phyloP scores from a whole-genome alignment of 805 yeast species.

The Yarrowia sp. region DNA sequence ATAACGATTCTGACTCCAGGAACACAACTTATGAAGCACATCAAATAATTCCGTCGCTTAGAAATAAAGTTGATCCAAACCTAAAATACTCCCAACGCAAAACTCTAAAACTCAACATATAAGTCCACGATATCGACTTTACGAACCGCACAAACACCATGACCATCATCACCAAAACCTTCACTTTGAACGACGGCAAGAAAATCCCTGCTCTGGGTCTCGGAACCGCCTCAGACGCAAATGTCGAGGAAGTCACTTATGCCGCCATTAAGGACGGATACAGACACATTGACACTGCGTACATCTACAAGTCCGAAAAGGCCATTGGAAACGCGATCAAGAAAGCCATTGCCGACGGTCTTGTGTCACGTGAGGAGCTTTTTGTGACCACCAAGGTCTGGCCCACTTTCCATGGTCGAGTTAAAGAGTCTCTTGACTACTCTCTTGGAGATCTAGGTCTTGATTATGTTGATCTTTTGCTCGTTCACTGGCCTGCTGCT shows the following conservation, averaged over 20 bases:
- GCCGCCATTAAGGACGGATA: conserved; percentile 59
- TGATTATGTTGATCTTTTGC: conserved; percentile 74
- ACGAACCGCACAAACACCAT: background rate
- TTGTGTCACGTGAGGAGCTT: conserved; percentile 59
- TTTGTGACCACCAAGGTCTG: conserved; percentile 69
- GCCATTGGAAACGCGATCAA: conserved; percentile 54
- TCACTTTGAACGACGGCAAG: conserved; percentile 54
- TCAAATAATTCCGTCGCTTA: too few relatives aligned
- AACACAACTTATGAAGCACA: too few relatives aligned
- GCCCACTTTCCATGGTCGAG: conserved; percentile 42
- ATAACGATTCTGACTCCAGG: too few relatives aligned
- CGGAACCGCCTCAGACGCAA: conserved; percentile 61
- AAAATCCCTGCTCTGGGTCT: conserved; percentile 66
- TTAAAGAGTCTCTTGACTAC: conserved; percentile 52
- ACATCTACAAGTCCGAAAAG: conserved; percentile 63
- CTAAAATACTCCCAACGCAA: too few relatives aligned
- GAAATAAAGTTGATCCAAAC: too few relatives aligned
- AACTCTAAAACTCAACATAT: too few relatives aligned
- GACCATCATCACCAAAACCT: conserved; percentile 9
- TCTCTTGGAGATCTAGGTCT: conserved; percentile 63
- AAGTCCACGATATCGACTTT: background rate
- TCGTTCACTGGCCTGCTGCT: conserved; percentile 82
- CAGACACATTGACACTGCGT: conserved; percentile 77
- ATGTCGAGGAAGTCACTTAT: conserved; percentile 46
- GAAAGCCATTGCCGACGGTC: conserved; percentile 39